A percentile compares a stretch with the other conserved stretches of the same genome.
These are phyloP conservation scores for Zasmidium citrigriseum DNA, from an alignment of 2,329 filamentous ascomycete species.

Conservation along the genomic window DNA sequence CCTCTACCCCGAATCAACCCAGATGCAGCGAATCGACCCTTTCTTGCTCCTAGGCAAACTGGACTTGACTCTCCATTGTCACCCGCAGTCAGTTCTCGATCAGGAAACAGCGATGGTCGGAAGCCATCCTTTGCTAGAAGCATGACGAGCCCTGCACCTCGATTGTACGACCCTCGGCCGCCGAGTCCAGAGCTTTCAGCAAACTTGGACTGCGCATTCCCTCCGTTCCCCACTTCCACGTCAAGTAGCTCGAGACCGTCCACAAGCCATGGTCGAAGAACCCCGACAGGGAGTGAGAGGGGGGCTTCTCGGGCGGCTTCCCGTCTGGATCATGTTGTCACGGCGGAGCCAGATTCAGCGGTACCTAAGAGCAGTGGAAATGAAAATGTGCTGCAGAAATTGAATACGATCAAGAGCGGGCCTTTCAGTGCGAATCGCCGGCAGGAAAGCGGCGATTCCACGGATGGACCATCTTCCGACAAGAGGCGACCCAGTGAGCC, in stretches of 20 bases:
- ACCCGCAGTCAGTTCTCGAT: slow-evolving; percentile 34
- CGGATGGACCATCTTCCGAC: slow-evolving; percentile 5
- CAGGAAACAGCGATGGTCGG: slow-evolving; percentile 24
- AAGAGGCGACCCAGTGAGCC: slow-evolving; percentile 20
- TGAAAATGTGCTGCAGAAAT: slow-evolving; percentile 54
- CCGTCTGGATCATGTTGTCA: slow-evolving; percentile 21
- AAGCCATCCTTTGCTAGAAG: slow-evolving; percentile 30
- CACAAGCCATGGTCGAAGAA: slow-evolving; percentile 28
- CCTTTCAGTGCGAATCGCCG: slow-evolving; percentile 55
- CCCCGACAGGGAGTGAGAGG: slow-evolving; percentile 26
- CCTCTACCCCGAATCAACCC: slow-evolving; percentile 33
- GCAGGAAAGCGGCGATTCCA: slow-evolving; percentile 19
- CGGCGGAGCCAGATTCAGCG: slow-evolving; percentile 34
- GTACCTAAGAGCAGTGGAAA: slow-evolving; percentile 44
- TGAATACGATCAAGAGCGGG: slow-evolving; percentile 64
- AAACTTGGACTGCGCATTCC: slow-evolving; percentile 55
- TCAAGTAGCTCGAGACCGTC: slow-evolving; percentile 24
- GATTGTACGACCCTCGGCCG: slow-evolving; percentile 33
- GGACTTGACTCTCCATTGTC: slow-evolving; percentile 56
- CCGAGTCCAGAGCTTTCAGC: slow-evolving; percentile 45
- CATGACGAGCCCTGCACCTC: slow-evolving; percentile 33
- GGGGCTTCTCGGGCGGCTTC: slow-evolving; percentile 27
- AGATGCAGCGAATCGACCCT: slow-evolving; percentile 32
- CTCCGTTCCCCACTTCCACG: slow-evolving; percentile 49
- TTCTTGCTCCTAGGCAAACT: slow-evolving; percentile 41